These are phyloP conservation scores for Coniochaeta sp. DNA, from an alignment of 2,329 filamentous ascomycete genomes.

Conservation along the genomic window DNA sequence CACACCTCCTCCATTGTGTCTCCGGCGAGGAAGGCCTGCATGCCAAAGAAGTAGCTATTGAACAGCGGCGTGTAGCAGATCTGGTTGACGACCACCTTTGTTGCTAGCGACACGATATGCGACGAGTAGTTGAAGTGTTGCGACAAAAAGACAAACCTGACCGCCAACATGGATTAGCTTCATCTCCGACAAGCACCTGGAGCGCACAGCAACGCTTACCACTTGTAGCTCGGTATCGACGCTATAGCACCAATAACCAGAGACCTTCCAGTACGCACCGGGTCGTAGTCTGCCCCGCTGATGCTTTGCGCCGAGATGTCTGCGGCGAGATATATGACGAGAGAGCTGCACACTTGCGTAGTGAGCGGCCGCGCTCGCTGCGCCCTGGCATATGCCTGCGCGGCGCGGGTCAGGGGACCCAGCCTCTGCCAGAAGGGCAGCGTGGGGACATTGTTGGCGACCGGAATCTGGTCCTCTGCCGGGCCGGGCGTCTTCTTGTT, in stretches of 20 bases:
- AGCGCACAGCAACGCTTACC: slow-evolving; percentile 43
- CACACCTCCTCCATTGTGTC: slow-evolving; percentile 56
- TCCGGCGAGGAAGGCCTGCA: slow-evolving; percentile 69
- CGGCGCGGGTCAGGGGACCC: slow-evolving; percentile 46
- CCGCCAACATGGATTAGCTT: not conserved
- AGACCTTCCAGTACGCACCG: slow-evolving; percentile 60
- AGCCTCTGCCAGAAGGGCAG: slow-evolving; percentile 49
- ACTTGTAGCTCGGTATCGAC: slow-evolving; percentile 73
- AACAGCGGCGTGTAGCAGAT: slow-evolving; percentile 74
- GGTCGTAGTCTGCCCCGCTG: slow-evolving; percentile 56
- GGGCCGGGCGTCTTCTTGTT: slow-evolving; percentile 11
- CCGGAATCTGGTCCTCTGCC: slow-evolving; percentile 29
- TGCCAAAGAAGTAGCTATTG: slow-evolving; percentile 75
- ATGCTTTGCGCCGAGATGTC: slow-evolving; percentile 74
- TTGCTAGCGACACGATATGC: slow-evolving; percentile 59
- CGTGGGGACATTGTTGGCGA: slow-evolving; percentile 32
- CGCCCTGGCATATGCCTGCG: slow-evolving; percentile 57
- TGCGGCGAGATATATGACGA: slow-evolving; percentile 72
- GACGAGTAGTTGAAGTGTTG: slow-evolving; percentile 79
- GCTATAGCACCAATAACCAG: slow-evolving; percentile 66
- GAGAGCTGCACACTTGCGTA: slow-evolving; percentile 70
- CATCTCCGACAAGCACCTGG: not conserved
- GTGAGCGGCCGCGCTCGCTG: slow-evolving; percentile 66
- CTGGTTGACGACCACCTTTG: slow-evolving; percentile 79
- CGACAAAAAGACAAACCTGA: slow-evolving; percentile 72